Evolutionary conservation across 2,329 filamentous ascomycete genomes (phyloP).

Genomic region (Botryotinia globosa): DNA sequence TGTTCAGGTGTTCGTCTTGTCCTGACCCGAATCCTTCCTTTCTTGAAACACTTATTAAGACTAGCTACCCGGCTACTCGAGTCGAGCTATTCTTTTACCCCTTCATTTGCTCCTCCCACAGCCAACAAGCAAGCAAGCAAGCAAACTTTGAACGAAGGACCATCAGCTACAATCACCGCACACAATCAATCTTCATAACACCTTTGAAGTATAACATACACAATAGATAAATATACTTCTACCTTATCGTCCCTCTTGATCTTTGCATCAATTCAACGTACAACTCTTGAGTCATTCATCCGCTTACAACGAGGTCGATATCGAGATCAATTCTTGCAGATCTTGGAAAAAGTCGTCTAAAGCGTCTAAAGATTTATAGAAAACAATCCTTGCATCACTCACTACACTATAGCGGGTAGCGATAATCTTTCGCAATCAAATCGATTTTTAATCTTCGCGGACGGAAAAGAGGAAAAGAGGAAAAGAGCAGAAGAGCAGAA

Average conservation of each 20-base stretch:
- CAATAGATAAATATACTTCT: not conserved
- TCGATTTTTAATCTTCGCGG: not conserved
- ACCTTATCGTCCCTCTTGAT: not conserved
- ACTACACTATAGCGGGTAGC: not conserved
- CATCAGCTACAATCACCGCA: not conserved
- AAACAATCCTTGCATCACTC: constrained; percentile 4
- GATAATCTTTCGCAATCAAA: constrained; percentile 5
- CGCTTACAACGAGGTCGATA: not conserved
- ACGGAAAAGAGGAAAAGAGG: not conserved
- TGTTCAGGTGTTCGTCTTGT: constrained; percentile 10
- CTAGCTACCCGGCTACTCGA: not conserved
- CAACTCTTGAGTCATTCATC: too few relatives aligned
- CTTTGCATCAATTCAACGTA: not conserved
- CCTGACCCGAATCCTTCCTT: not conserved
- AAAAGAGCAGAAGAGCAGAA: not conserved
- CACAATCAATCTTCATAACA: not conserved
- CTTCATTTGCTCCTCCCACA: constrained; percentile 5
- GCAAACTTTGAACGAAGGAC: not conserved
- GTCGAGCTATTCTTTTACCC: constrained; percentile 1
- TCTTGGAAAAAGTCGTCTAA: not conserved
- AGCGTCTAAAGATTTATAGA: constrained; percentile 1
- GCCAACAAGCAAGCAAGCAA: not conserved
- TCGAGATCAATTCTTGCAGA: not conserved
- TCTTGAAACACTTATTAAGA: not conserved
- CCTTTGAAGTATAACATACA: not conserved